Evolutionary conservation across 2,329 filamentous ascomycete species (phyloP).

Genomic region (Xylaria sp.): DNA sequence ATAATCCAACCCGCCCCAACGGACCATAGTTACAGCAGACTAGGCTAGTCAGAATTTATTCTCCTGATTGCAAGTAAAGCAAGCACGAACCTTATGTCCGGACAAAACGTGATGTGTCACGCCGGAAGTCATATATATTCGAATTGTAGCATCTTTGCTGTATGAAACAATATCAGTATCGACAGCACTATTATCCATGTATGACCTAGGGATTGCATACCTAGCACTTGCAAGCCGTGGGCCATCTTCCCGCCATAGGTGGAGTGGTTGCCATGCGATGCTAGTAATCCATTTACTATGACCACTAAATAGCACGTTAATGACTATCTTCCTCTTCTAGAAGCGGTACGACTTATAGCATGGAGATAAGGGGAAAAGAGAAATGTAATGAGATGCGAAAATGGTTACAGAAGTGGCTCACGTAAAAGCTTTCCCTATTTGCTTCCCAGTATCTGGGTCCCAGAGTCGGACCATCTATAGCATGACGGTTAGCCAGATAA

Average conservation of each 20-base stretch:
- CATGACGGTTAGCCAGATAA: constrained; percentile 20
- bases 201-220: constrained; percentile 12
- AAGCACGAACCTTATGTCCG: constrained; percentile 71
- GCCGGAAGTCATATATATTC: constrained; percentile 86
- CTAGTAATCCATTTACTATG: constrained; percentile 91
- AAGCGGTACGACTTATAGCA: not conserved
- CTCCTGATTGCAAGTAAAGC: not conserved
- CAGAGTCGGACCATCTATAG: constrained; percentile 79
- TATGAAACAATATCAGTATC: constrained; percentile 48
- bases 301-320: constrained; percentile 57
- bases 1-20: constrained; percentile 90
- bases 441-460: constrained; percentile 84
- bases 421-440: constrained; percentile 76
- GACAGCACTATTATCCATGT: not conserved
- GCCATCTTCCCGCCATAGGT: constrained; percentile 78
- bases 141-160: constrained; percentile 88
- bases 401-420: constrained; percentile 10
- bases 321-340: not conserved
- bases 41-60: constrained; percentile 50
- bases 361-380: not conserved
- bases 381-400: not conserved
- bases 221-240: constrained; percentile 80
- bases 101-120: constrained; percentile 83
- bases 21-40: constrained; percentile 87
- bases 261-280: constrained; percentile 93